Conservation (phyloP, 495 filamentous ascomycete species). For the Podospora pseudopauciseta region DNA sequence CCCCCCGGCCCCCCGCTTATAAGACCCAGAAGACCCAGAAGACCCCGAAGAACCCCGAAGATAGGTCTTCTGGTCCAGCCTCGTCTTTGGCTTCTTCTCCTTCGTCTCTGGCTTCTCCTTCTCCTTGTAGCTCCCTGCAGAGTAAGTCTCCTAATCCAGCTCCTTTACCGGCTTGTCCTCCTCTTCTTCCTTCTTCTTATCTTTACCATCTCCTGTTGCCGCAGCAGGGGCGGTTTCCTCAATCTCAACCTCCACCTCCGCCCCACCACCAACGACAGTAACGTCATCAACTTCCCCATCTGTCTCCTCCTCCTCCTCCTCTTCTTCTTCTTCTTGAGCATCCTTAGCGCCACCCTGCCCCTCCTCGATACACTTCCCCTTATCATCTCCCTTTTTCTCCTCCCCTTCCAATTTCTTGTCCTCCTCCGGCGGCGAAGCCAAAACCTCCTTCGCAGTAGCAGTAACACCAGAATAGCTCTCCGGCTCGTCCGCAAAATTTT, state of each 20-base stretch:
- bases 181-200: slow-evolving; percentile 7
- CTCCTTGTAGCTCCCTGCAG: not conserved
- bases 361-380: slow-evolving; percentile 15
- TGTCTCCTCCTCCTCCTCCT: not conserved
- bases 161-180: not conserved
- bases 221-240: not conserved
- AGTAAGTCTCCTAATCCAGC: not conserved
- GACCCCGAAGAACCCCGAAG: too few relatives aligned
- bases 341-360: not conserved
- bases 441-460: not conserved
- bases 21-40: too few relatives aligned
- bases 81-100: not conserved
- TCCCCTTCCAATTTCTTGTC: slow-evolving; percentile 7
- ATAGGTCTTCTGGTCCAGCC: too few relatives aligned
- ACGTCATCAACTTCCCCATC: not conserved
- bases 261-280: not conserved
- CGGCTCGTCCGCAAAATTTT: not conserved
- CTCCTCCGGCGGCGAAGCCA: not conserved
- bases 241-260: not conserved
- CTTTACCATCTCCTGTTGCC: not conserved
- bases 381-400: slow-evolving; percentile 26
- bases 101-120: not conserved
- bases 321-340: not conserved
- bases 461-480: not conserved
- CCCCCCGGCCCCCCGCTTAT: too few relatives aligned